Evolutionary conservation across 305 asterid species (phyloP).

Genomic region (Withania somnifera): DNA sequence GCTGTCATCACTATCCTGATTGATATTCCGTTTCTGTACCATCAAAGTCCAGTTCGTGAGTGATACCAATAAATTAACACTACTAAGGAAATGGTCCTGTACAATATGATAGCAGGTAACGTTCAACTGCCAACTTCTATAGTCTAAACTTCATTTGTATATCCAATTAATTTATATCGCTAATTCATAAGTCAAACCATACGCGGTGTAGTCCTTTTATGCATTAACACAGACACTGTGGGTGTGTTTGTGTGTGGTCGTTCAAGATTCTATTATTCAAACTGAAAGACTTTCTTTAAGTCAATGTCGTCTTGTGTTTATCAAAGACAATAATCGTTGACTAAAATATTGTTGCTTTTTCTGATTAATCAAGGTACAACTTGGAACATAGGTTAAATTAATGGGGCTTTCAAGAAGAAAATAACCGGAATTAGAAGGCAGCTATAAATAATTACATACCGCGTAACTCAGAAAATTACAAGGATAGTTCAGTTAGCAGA

Average conservation of each 20-base stretch:
- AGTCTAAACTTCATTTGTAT: neutral
- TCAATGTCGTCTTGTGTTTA: neutral
- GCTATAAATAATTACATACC: neutral
- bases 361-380: neutral
- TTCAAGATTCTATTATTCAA: neutral
- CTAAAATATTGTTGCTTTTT: neutral
- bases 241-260: neutral
- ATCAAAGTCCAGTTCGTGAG: conserved; percentile 22
- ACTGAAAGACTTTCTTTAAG: neutral
- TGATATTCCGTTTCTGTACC: conserved; percentile 50
- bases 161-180: neutral
- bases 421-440: neutral
- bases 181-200: neutral
- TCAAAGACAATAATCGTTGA: neutral
- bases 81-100: neutral
- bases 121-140: conserved; percentile 16
- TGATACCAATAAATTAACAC: neutral
- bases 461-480: neutral
- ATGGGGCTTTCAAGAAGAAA: neutral
- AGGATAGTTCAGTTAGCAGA: neutral
- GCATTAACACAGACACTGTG: neutral
- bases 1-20: conserved; percentile 42
- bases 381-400: neutral
- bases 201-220: neutral
- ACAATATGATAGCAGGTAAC: conserved; percentile 14